These are phyloP conservation scores for Metschnikowia lochheadii DNA, from an alignment of 805 yeast genomes.

Conservation along the genomic window DNA sequence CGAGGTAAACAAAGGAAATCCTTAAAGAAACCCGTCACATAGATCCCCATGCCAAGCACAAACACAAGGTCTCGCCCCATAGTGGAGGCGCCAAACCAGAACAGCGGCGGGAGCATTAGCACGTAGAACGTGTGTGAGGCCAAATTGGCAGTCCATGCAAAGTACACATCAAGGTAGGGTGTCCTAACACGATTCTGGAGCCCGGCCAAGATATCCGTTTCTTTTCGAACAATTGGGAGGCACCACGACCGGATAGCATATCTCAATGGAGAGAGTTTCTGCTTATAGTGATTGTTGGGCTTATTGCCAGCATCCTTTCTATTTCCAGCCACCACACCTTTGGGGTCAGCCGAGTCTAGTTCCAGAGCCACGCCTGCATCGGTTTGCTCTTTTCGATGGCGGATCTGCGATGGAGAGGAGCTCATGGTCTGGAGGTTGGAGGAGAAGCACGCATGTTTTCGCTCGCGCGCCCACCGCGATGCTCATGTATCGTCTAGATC, in stretches of 20 bases:
- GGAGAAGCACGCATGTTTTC: not conserved
- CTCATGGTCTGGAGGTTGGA: not conserved
- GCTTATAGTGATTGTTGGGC: slow-evolving; percentile 58
- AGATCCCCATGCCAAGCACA: slow-evolving; percentile 68
- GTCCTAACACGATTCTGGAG: slow-evolving; percentile 53
- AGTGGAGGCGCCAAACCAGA: slow-evolving; percentile 68
- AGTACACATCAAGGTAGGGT: slow-evolving; percentile 61
- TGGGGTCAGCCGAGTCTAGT: not conserved
- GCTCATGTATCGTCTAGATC: too few species aligned
- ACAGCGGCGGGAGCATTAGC: slow-evolving; percentile 76
- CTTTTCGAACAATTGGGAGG: slow-evolving; percentile 56
- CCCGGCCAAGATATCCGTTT: slow-evolving; percentile 53
- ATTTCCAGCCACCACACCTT: not conserved
- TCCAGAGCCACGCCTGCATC: not conserved
- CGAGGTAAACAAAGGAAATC: slow-evolving; percentile 89
- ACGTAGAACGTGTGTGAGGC: slow-evolving; percentile 96
- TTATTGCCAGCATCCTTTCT: slow-evolving; percentile 72
- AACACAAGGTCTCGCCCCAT: slow-evolving; percentile 57
- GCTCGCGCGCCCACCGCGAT: not conserved
- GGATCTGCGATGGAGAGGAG: not conserved
- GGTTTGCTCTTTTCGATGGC: not conserved
- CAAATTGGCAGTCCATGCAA: slow-evolving; percentile 81
- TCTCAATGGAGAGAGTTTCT: slow-evolving; percentile 52
- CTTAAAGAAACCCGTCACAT: slow-evolving; percentile 67
- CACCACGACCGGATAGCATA: slow-evolving; percentile 50